Evolutionary conservation across 169 alveolate species (phyloP).

Genomic region (Cryptosporidium bovis): DNA sequence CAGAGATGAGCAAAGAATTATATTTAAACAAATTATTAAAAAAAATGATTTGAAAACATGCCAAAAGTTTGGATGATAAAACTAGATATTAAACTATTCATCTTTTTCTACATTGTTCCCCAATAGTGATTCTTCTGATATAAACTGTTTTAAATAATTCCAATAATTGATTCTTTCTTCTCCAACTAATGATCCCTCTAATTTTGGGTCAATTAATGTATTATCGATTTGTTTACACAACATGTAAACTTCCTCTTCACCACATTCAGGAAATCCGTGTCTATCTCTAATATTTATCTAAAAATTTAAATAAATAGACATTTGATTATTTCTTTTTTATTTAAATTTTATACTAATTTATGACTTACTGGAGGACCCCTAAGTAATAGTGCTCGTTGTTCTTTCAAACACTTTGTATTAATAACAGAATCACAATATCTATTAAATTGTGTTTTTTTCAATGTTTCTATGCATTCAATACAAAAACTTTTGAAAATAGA

Average conservation of each 20-base stretch:
- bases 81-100: background rate
- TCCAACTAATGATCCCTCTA: conserved; percentile 83
- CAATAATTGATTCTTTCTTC: conserved; percentile 80
- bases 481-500: conserved; percentile 50
- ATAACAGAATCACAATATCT: conserved; percentile 81
- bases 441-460: conserved; percentile 81
- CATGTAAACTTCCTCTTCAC: conserved; percentile 78
- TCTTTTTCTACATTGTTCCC: background rate
- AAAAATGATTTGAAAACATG: background rate
- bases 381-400: conserved; percentile 79
- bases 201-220: conserved; percentile 78
- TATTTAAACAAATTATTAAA: conserved; percentile 36
- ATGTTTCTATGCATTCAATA: conserved; percentile 75
- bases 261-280: conserved; percentile 84
- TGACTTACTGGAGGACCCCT: conserved; percentile 83
- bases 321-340: background rate
- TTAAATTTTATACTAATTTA: background rate
- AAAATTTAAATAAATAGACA: background rate
- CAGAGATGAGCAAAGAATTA: conserved; percentile 53
- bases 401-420: conserved; percentile 81
- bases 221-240: conserved; percentile 80
- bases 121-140: conserved; percentile 58
- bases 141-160: conserved; percentile 78
- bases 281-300: conserved; percentile 80
- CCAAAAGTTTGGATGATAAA: no score